Percentiles rank a stretch among this genome's conserved stretches.
Conservation (phyloP, 768 basidiomycete genomes). For the Exidia glandulosa region DNA sequence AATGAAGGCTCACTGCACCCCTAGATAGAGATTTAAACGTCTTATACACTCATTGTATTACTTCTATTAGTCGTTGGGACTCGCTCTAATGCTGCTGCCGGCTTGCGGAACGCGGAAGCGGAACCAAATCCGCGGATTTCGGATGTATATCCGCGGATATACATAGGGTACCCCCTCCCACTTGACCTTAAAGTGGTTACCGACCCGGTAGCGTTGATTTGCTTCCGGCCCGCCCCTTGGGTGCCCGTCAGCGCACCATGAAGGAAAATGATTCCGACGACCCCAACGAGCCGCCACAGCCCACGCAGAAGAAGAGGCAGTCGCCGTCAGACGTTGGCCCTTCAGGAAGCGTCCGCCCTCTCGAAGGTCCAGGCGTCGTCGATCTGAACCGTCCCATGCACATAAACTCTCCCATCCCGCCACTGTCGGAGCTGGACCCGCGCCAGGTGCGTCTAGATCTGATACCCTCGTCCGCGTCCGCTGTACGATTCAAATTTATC, state of each 20-base stretch:
- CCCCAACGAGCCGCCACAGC: not conserved
- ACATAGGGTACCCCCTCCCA: no score
- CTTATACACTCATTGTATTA: no score
- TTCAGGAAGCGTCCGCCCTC: not conserved
- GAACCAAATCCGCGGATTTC: no score
- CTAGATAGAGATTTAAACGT: no score
- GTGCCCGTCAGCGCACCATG: conserved; percentile 51
- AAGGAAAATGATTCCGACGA: conserved; percentile 13
- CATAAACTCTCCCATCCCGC: not conserved
- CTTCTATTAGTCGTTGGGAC: no score
- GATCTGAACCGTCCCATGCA: not conserved
- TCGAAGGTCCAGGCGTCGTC: not conserved
- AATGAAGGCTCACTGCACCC: no score
- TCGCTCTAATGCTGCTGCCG: no score
- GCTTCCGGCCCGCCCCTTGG: no score
- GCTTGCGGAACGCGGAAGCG: no score
- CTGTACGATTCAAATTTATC: not conserved
- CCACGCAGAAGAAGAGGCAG: not conserved
- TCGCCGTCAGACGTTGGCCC: not conserved
- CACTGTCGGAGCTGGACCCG: not conserved
- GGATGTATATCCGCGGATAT: no score
- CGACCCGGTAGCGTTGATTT: no score
- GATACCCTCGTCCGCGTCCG: not conserved
- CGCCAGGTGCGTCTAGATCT: not conserved
- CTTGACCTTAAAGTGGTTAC: no score